Evolutionary conservation across 306 rosid genomes (phyloP), one percentile per base, ranked within the genome.

Genomic region (Ormosia emarginata): DNA sequence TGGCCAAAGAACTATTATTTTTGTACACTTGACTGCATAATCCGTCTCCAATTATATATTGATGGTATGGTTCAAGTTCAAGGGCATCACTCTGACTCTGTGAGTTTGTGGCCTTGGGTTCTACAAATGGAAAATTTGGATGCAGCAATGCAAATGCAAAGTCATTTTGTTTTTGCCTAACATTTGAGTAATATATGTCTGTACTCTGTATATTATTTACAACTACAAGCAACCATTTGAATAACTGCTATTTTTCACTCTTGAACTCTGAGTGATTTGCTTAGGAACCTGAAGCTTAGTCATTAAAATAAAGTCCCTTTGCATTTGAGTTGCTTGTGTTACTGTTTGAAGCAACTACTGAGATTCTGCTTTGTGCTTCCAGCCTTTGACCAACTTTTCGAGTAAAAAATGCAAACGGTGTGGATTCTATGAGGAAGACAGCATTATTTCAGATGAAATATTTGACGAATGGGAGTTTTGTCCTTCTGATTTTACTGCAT

Each of bases 391-490:
- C n/a, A 79, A 88, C 49, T 84, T 95, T 76, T 2, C 74, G 4
- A 85, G 82, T 74, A 81, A 66, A 79, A 95, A 93, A 79, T 95
- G 99, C 87, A 95, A 92, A 86, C 88, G 98, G 37, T 95, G 99
- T 82, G 99, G 99, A 70, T 72, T 95, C 78, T 95, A 92, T 62
- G 99, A 95, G 89, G 24, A 86, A 81, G 99, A 95, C 79, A 62
- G 32, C 29, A 55, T 93, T 40, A 78, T 84, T 55, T 43, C 89
- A 8, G 97, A 93, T 69, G 94, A 95, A 52, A 71, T 33, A 71
- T 95, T 86, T 82, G 97, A 93, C 0, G 99, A 95, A 77, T 93
- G 97, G 98, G 99, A 95, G 84, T 79, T 95, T 77, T 95, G 99
- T 81, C 93, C 99, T 65, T 88, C 97, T 55, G 97, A 90, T 72